Conservation (phyloP, 176 grass and related monocot genomes). For the Hordeum vulgare region MorexV3_pseudomolecules_assembly NC_058522.1:530664193-530664692, state of each 20-base stretch:
- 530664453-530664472: not conserved
- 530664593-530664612: conserved; percentile 18
- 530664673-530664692: not conserved
- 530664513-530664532: no score
- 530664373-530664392: not conserved
- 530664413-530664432: not conserved
- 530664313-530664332: no score
- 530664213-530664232: no score
- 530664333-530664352: no score
- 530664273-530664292: no score
- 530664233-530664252: no score
- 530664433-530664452: no score
- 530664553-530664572: not conserved
- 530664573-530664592: not conserved
- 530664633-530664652: conserved; percentile 34
- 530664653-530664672: conserved; percentile 20
- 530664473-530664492: not conserved
- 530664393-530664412: not conserved
- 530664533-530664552: conserved; percentile 5
- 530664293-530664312: no score
- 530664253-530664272: no score
- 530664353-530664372: no score
- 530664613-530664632: conserved; percentile 20
- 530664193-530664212: no score
- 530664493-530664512: no score